Conservation (phyloP, 75 land plant genomes). For the Sequoia sempervirens region DNA sequence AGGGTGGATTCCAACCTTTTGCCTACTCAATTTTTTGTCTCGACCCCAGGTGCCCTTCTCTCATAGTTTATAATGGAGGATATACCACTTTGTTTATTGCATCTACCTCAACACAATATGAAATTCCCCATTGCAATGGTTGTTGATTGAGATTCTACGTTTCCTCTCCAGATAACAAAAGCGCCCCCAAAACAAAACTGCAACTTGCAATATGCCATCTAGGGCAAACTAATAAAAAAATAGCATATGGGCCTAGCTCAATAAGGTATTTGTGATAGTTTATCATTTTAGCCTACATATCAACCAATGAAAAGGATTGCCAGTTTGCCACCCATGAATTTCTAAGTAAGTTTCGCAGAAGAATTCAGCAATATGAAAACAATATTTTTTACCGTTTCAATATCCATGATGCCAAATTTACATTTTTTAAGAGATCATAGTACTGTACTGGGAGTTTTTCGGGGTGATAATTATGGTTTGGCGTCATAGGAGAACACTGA, state of each 20-base stretch:
- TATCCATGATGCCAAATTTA: background rate
- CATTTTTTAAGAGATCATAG: background rate
- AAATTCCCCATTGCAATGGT: background rate
- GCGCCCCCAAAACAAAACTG: background rate
- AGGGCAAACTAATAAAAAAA: background rate
- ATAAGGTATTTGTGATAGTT: background rate
- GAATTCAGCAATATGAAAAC: background rate
- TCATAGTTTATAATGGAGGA: background rate
- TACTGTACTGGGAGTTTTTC: conserved; percentile 2
- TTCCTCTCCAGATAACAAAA: background rate
- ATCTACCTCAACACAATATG: background rate
- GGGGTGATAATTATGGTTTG: background rate
- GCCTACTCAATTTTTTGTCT: background rate
- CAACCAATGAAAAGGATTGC: background rate
- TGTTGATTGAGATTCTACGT: background rate
- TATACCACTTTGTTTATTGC: background rate
- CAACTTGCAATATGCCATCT: background rate
- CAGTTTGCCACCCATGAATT: background rate
- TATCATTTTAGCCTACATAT: background rate
- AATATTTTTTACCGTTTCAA: background rate
- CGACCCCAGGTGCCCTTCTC: background rate
- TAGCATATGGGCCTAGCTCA: background rate
- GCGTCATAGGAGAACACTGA: background rate
- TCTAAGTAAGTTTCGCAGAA: background rate
- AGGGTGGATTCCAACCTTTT: background rate